Conservation (phyloP, 176 grass and related monocot species). For the Oryza brachyantha region DNA sequence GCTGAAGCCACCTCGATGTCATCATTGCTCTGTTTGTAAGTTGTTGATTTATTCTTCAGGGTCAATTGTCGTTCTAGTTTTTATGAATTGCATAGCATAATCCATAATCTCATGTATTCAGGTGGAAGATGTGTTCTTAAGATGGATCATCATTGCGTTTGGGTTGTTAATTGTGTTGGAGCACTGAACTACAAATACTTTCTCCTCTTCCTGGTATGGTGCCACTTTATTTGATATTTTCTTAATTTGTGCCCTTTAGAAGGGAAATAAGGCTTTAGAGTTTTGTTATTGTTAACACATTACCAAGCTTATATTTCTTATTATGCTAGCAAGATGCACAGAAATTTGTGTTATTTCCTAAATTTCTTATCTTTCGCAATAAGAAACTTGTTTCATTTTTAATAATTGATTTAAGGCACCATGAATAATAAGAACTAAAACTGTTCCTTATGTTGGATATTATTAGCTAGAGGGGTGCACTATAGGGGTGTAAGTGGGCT, state of each 20-base stretch:
- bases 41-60: background rate
- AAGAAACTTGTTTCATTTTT: background rate
- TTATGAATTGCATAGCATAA: background rate
- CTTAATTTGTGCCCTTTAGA: background rate
- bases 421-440: background rate
- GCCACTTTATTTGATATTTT: conserved; percentile 24
- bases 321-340: background rate
- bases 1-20: conserved; percentile 88
- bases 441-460: background rate
- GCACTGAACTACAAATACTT: conserved; percentile 94
- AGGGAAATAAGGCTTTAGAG: background rate
- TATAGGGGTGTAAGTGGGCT: too few relatives aligned
- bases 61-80: background rate
- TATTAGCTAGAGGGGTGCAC: background rate
- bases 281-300: background rate
- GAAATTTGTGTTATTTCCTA: background rate
- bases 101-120: conserved; percentile 21
- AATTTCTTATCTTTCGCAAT: background rate
- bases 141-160: conserved; percentile 99
- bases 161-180: conserved; percentile 97
- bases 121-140: conserved; percentile 89
- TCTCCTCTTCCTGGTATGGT: conserved; percentile 88
- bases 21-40: conserved; percentile 99
- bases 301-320: background rate
- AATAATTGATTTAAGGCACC: background rate